Percentiles rank a stretch among this genome's conserved stretches.
Evolutionary conservation across 495 filamentous ascomycete genomes (phyloP).

Genomic region (Trichodelitschia bisporula): DNA sequence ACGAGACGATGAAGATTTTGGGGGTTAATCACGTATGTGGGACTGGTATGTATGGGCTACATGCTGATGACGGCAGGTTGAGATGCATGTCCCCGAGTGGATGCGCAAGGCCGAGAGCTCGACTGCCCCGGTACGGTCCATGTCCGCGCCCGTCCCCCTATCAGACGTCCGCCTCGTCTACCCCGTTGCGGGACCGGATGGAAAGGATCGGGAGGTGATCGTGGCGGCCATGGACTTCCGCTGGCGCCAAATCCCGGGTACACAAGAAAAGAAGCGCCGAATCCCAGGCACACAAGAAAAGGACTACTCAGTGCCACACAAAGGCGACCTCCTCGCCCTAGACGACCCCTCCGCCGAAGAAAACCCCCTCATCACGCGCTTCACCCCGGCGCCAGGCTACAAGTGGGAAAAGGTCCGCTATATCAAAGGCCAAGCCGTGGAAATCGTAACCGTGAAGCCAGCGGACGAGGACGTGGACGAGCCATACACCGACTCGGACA

Average conservation of each 20-base stretch:
- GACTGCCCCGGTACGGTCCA: background rate
- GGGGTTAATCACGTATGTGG: conserved; percentile 41
- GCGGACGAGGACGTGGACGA: conserved; percentile 14
- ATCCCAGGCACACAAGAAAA: too few species aligned
- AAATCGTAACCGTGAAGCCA: background rate
- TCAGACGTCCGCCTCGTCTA: background rate
- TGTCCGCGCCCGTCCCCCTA: background rate
- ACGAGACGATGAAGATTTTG: conserved; percentile 29
- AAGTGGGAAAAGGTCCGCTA: too few species aligned
- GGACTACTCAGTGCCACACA: too few species aligned
- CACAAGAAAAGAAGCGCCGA: background rate
- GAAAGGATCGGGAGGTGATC: background rate
- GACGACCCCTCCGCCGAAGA: too few species aligned
- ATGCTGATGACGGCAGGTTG: conserved; percentile 21
- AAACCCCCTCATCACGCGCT: too few species aligned
- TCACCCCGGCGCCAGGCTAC: too few species aligned
- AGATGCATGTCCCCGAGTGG: conserved; percentile 30
- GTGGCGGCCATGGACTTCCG: background rate
- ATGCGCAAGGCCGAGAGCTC: conserved; percentile 18
- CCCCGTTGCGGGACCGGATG: too few species aligned
- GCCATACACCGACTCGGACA: conserved; percentile 26
- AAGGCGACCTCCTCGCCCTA: too few species aligned
- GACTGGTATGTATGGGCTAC: background rate
- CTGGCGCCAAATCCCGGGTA: background rate
- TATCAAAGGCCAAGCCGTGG: too few species aligned